Base-by-base conservation (phyloP, 345 rosid genomes). In the Lepidium aucheri region DNA sequence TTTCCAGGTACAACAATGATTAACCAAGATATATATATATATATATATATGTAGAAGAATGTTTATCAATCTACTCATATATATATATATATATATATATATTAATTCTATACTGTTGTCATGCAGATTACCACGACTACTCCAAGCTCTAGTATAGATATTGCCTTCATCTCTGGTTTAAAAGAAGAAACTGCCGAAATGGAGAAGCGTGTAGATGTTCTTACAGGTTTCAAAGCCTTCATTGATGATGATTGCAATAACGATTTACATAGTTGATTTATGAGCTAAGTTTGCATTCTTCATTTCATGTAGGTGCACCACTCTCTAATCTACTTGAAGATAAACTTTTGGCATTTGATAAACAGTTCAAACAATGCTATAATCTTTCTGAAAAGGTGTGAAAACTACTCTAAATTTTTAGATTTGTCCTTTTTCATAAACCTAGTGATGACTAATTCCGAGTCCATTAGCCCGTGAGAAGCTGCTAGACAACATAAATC, bases 151-250 rank as follows among this genome's bases (percentile, higher is more conserved):
- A 82, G 78, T 71, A 51, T 78, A 68, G 98, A 93, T 79, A 74
- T 90, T 68, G 83, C 76, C 26, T 90, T 93, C 71, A 68, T 88
- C 53, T 85, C 97, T 63, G 96, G 94, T 73, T 58, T 82, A 56
- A 76, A 53, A 18, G 51, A 41, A 54, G 65, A 66, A 68, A 62
- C 35, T 44, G 76, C 88, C 60, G 67, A 77, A 45, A 76, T 72
- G 46, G 82, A 90, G 64, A 81, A 82, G 61, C 90, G 97, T 57
- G 32, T 84, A 39, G 53, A 63, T 77, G 83, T 70, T 73, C 88
- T 93, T 51, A 81, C 90, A 85, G 97, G 98, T 91, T 70, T 40
- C 60, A 56, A 57, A 35, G n/a, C n/a, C n/a, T n/a, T n/a, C n/a
- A n/a, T n/a, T n/a, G n/a, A n/a, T n/a, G n/a, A n/a, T n/a, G n/a